Base-by-base conservation (phyloP, 2,329 filamentous ascomycete genomes). In the Hypomyces perniciosus region DNA sequence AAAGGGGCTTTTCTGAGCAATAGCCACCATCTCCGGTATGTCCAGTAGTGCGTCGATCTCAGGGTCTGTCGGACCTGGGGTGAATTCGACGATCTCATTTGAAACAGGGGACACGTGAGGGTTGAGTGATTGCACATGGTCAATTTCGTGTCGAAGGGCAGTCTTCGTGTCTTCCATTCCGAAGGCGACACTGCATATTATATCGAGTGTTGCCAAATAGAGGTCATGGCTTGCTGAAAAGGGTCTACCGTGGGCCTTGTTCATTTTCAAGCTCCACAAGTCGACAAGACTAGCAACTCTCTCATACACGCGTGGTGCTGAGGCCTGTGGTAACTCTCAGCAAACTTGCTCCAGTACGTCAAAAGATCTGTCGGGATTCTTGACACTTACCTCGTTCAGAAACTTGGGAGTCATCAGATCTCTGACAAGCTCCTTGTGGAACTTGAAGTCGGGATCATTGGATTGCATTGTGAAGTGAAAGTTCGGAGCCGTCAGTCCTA, bases 351-450 rank as follows among this genome's bases (percentile, higher is more conserved):
- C 10, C 5, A 4, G 10, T 10, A 4, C 5, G 13, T n/a, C 31
- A 29, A 12, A 9, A 26, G 5, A 6, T 12, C 6, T 12, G 12
- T 12, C 26, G 8, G 28, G 20, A n/a, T 29, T 43, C 6, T n/a
- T 13, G 30, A 46, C 35, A 30, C 44, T 40, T 49, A 62, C 60
- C 51, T 60, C 54, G 40, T 66, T 57, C 20, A 72, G 53, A 45
- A 72, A 71, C 8, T 46, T 57, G 0, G 67, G 64, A 2, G 66
- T 59, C 69, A 72, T 69, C 6, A 71, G 55, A 38, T 71, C 68
- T 40, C 61, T 58, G 4, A 70, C 53, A 3, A 72, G 59, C 39
- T 65, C 61, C 45, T 60, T 65, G 39, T 69, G 64, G 10, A 38
- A 44, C 54, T 62, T 68, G 54, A 65, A 67, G 6, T 61, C 57